Conservation (phyloP, 352 stramenopile genomes). For the Phytopythium delawarense region DNA sequence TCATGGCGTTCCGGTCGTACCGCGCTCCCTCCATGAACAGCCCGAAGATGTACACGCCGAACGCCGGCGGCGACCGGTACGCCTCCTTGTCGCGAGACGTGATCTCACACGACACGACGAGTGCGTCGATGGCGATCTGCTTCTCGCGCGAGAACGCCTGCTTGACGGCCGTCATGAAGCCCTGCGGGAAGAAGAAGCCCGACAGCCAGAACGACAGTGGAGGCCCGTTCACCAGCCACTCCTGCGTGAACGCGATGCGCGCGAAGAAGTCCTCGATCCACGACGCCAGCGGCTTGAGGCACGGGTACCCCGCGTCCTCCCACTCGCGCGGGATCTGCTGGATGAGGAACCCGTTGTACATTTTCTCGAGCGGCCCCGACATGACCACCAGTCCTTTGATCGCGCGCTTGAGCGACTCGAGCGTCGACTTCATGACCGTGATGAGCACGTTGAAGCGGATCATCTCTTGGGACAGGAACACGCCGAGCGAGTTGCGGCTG, state of each 20-base stretch:
- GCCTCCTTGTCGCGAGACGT: conserved; percentile 68
- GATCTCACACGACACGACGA: conserved; percentile 84
- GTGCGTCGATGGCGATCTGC: conserved; percentile 90
- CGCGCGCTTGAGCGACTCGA: conserved; percentile 86
- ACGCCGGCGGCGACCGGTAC: conserved; percentile 53
- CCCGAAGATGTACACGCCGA: conserved; percentile 93
- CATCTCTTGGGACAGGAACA: conserved; percentile 91
- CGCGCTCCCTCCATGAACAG: conserved; percentile 94
- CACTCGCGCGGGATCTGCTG: conserved; percentile 86
- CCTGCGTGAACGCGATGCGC: conserved; percentile 76
- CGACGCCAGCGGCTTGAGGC: conserved; percentile 87
- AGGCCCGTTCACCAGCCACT: conserved; percentile 84
- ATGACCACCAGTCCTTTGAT: conserved; percentile 91
- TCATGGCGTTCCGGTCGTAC: conserved; percentile 71
- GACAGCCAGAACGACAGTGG: conserved; percentile 89
- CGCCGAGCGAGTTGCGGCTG: conserved; percentile 91
- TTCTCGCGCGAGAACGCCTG: conserved; percentile 90
- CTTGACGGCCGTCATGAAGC: conserved; percentile 94
- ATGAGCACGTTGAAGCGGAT: conserved; percentile 90
- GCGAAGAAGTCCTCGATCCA: conserved; percentile 94
- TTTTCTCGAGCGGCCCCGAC: conserved; percentile 86
- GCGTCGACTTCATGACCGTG: conserved; percentile 76
- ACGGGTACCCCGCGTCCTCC: conserved; percentile 90
- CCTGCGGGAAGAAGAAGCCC: conserved; percentile 95
- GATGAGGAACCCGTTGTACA: conserved; percentile 91